Conservation (phyloP, 75 land plant genomes). For the Pinus albicaulis region DNA sequence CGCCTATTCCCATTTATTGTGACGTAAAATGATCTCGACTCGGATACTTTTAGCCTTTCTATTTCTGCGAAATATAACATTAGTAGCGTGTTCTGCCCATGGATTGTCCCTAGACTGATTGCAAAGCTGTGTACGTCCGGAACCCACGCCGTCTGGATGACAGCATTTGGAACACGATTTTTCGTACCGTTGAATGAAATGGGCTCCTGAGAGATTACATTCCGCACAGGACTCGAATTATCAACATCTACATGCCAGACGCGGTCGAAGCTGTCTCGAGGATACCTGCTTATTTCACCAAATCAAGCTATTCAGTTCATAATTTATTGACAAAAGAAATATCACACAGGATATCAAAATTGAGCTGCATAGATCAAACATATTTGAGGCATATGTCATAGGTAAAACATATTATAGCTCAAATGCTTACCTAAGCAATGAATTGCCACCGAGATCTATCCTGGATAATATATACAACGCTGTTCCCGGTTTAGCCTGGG, state of each 20-base stretch:
- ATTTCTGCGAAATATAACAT: neutral
- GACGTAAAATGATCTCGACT: neutral
- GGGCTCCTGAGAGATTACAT: too few relatives aligned
- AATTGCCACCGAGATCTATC: neutral
- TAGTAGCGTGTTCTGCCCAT: neutral
- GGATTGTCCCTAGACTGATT: neutral
- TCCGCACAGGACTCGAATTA: too few relatives aligned
- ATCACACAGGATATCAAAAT: neutral
- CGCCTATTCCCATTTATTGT: too few relatives aligned
- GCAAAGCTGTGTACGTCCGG: neutral
- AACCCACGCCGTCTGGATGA: neutral
- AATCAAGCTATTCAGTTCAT: too few relatives aligned
- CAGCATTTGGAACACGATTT: neutral
- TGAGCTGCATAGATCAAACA: too few relatives aligned
- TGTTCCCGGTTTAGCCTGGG: neutral
- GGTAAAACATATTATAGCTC: neutral
- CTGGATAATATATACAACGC: neutral
- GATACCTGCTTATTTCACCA: neutral
- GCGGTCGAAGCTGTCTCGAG: neutral
- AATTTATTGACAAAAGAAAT: too few relatives aligned
- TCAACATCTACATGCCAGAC: neutral
- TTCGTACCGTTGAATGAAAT: neutral
- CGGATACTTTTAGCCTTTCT: neutral
- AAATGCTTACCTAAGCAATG: neutral
- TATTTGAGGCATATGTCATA: too few relatives aligned